Conservation (phyloP, 192 early-diverging fungal genomes). For the Linnemannia exigua region DNA sequence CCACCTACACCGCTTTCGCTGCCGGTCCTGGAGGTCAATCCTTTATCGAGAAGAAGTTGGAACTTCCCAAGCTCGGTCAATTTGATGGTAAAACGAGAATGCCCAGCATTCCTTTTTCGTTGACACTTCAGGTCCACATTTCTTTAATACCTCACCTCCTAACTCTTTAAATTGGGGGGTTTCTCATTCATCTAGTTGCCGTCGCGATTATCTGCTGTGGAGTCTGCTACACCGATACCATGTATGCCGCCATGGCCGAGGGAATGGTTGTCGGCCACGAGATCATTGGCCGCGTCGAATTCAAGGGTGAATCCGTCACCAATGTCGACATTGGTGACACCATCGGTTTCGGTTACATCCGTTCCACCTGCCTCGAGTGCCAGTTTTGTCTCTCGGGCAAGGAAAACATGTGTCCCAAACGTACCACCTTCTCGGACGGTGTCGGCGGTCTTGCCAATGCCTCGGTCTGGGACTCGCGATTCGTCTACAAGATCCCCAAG, state of each 20-base stretch:
- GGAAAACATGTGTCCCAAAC: conserved; percentile 67
- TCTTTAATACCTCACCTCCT: background rate
- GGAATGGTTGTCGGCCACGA: conserved; percentile 77
- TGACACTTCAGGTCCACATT: background rate
- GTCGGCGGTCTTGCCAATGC: conserved; percentile 75
- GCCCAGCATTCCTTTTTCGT: background rate
- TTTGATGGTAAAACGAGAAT: conserved; percentile 36
- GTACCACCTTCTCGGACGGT: conserved; percentile 68
- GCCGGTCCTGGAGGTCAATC: conserved; percentile 18
- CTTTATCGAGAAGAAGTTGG: conserved; percentile 26
- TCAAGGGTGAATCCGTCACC: conserved; percentile 68
- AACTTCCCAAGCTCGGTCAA: conserved; percentile 28
- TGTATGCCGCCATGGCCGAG: conserved; percentile 41
- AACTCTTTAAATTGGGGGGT: background rate
- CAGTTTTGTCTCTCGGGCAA: conserved; percentile 60
- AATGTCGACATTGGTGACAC: conserved; percentile 70
- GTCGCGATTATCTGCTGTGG: conserved; percentile 46
- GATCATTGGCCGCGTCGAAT: conserved; percentile 73
- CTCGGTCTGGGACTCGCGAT: conserved; percentile 62
- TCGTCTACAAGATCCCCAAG: conserved; percentile 76
- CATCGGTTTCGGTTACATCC: conserved; percentile 73
- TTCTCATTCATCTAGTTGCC: conserved; percentile 9
- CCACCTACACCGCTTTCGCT: conserved; percentile 33
- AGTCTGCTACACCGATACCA: conserved; percentile 52
- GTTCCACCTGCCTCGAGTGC: conserved; percentile 68